Base-by-base conservation (phyloP, 306 rosid genomes). In the Astragalus membranaceus region DNA sequence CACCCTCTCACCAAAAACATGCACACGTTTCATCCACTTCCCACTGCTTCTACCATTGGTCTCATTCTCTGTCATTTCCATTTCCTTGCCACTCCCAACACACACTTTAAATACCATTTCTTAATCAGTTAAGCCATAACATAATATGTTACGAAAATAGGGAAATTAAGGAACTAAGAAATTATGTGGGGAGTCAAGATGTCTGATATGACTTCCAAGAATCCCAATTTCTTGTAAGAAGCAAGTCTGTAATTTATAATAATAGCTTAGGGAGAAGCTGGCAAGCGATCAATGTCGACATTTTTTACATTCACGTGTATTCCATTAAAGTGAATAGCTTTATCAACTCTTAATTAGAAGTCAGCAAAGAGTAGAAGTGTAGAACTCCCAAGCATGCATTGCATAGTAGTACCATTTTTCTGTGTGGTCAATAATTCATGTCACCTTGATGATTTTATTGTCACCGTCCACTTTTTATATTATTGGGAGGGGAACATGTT, bases 61-160 rank as follows among this genome's bases (percentile, higher is more conserved):
- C 35, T 47, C 61, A 72, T 16, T 76, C 37, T 56, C 78, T 32
- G 49, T 76, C 80, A 80, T 81, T 42, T 35, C 78, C 88, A 82
- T 70, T 61, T 86, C 89, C 75, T 75, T 64, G 6, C 90, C 84
- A 59, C 74, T 67, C 7, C 88, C 87, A 59, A 84, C 82, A 76
- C 80, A 79, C 79, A 86, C 84, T 69, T 83, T 88, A 46, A 81
- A 82, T 39, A 84, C 74, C 88, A 86, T 90, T 74, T 74, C 44
- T 71, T 50, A 56, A 36, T 33, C 51, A 67, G 13, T 49, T 4
- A 39, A 70, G 50, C 29, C 58, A 48, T 39, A 36, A 51, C 20
- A 73, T 6, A 35, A 10, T 64, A 52, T 33, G 5, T 33, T 33
- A 2, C 3, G 37, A 4, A 33, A 33, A 33, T 33, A 6, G 37